phyloP scores from a whole-genome alignment of 2,329 filamentous ascomycete genomes.

The Ophiostoma quercus region DNA sequence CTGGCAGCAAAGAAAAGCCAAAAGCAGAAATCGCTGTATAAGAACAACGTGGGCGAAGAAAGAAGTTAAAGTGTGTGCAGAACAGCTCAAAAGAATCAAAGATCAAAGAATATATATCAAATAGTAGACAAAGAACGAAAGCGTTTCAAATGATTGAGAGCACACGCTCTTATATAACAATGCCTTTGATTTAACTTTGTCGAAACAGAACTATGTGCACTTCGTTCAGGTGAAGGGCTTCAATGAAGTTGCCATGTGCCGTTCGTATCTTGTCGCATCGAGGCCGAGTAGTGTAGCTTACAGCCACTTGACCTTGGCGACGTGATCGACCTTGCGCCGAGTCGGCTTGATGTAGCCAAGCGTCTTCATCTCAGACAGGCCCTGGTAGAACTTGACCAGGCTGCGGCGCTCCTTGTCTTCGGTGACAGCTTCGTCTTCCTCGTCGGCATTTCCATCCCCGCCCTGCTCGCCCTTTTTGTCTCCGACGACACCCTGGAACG shows the following conservation, averaged over 20 bases:
- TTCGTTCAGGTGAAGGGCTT: not conserved
- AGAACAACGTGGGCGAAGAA: not conserved
- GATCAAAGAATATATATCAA: not conserved
- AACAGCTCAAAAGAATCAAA: not conserved
- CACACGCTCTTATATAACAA: not conserved
- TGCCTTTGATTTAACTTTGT: not conserved
- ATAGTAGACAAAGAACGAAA: not conserved
- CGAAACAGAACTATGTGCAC: not conserved
- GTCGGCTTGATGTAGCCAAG: conserved; percentile 85
- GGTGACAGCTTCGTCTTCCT: conserved; percentile 39
- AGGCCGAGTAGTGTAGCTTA: conserved; percentile 29
- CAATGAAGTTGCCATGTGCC: not conserved
- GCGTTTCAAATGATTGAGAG: not conserved
- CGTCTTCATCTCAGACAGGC: conserved; percentile 74
- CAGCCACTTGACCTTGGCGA: conserved; percentile 83
- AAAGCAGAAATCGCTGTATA: not conserved
- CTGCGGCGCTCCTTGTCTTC: conserved; percentile 48
- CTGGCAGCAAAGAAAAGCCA: not conserved
- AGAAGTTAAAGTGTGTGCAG: not conserved
- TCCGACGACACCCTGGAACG: conserved; percentile 61
- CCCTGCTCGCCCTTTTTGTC: conserved; percentile 19
- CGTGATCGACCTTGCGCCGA: conserved; percentile 86
- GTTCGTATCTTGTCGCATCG: not conserved
- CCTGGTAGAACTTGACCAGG: conserved; percentile 76
- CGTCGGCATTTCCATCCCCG: conserved; percentile 38